A percentile compares a stretch with the other conserved stretches of the same genome.
Evolutionary conservation across 2,329 filamentous ascomycete species (phyloP).

Genomic region (Cryphonectria radicalis): DNA sequence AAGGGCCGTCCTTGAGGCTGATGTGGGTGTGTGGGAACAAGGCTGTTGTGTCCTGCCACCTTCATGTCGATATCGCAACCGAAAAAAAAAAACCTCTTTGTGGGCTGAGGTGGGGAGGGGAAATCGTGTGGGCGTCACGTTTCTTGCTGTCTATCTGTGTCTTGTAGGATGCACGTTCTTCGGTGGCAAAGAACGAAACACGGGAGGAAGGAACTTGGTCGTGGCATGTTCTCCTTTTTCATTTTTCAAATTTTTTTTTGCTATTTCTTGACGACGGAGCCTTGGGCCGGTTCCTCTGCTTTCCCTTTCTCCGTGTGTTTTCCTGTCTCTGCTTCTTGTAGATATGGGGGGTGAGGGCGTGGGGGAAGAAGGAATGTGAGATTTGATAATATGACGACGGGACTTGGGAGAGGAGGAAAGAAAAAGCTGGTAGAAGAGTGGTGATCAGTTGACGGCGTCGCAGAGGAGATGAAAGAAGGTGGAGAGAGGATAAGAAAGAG

Average conservation of each 20-base stretch:
- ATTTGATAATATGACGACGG: constrained; percentile 26
- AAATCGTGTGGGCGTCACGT: constrained; percentile 22
- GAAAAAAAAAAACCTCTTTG: constrained; percentile 26
- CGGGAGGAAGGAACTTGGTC: constrained; percentile 31
- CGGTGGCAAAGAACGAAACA: constrained; percentile 27
- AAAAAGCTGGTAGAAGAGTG: neutral
- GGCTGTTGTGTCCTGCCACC: constrained; percentile 16
- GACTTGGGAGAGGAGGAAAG: constrained; percentile 9
- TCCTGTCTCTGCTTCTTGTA: constrained; percentile 34
- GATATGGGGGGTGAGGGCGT: constrained; percentile 29
- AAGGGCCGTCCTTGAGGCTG: constrained; percentile 13
- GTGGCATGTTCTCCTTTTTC: constrained; percentile 39
- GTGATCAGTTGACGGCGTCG: neutral
- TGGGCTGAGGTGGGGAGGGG: constrained; percentile 18
- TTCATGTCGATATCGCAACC: constrained; percentile 20
- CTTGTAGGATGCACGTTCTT: constrained; percentile 28
- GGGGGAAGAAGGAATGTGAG: constrained; percentile 18
- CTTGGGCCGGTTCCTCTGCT: constrained; percentile 29
- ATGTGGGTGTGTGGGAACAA: constrained; percentile 11
- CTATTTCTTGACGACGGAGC: constrained; percentile 31
- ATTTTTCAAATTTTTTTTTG: constrained; percentile 37
- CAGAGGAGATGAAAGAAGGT: constrained; percentile 5
- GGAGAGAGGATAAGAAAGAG: neutral
- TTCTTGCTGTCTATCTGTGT: constrained; percentile 28
- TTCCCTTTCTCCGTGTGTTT: constrained; percentile 32